Evolutionary conservation across 495 filamentous ascomycete genomes (phyloP), one percentile per base, ranked within the genome.

Genomic region (Neurospora tetrasperma): DNA sequence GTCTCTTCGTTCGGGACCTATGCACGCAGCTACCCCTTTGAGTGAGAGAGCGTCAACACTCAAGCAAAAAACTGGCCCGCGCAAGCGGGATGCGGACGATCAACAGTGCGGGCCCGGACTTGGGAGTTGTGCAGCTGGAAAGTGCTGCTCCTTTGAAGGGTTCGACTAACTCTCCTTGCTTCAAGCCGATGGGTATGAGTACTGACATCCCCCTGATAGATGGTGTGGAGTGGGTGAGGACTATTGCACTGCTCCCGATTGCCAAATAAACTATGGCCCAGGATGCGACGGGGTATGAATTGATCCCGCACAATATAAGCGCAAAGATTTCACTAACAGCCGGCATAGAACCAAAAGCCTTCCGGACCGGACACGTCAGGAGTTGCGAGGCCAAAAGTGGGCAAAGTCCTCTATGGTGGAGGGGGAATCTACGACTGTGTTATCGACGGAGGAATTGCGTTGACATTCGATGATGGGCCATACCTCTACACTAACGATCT

Each of bases 381-480:
- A 1, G 85, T 93, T 75, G 75, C 86, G 62, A 88, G 91, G 16
- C 84, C 89, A 44, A 85, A 89, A 20, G 9, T 89, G 18, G 91
- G 91, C 27, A 78, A 71, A 27, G 84, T 89, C 4, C 83, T 82
- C 18, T 93, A 92, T 77, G 88, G 86, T 16, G 89, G 88, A 18
- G 79, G 80, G 4, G 87, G 87, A 6, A 90, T 96, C 71, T 91
- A 90, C 48, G 86, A 89, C 59, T 96, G 93, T 76, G 82, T 81
- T 6, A 83, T 84, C 16, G 80, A 85, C 1, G 89, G 90, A 31
- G 88, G 88, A 23, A 86, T 94, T 73, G 92, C 92, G 66, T 76
- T 94, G 69, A 94, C 92, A 1, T 94, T 88, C 78, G 92, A 95
- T 74, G 92, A 95, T 78, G 92, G 92, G 11, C 92, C 92, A 1